Evolutionary conservation across 2,329 filamentous ascomycete genomes (phyloP), one percentile per base, ranked within the genome.

Genomic region (Fusarium duplospermum): DNA sequence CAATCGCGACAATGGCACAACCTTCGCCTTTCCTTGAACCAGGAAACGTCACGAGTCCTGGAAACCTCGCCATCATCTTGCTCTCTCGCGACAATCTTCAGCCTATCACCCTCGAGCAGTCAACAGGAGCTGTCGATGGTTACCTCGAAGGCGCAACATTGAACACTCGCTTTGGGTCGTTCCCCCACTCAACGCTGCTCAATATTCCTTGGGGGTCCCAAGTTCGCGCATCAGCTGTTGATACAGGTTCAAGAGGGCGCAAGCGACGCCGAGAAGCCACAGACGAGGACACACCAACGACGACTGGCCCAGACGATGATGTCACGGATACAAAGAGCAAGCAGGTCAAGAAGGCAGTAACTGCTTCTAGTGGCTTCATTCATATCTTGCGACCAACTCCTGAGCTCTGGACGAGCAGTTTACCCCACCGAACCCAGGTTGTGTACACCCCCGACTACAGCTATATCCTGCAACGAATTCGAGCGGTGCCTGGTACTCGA

Each of bases 131-230:
- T 47, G 87, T 92, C 72, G 89, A 92, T 79, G 93, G 93, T 68
- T 95, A 95, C 78, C 89, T 89, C 33, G 93, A 95, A 80, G 93
- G 93, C 38, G 92, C 91, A 56, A 93, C 94, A 3, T 90, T 95
- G 63, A 98, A 98, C 84, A 99, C 96, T 2, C 92, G 95, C 52
- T 99, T 98, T 79, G 96, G 96, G 58, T 98, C 95, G 0, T 96
- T 95, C 70, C 93, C 94, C 0, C 94, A 96, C 80, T 93, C 89
- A 13, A 95, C 93, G 0, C 84, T 96, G 54, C 88, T 98, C 64
- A 87, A 90, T 6, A 87, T 95, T 63, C 93, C 94, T 47, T 98
- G 96, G 96, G 96, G 96, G 31, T 94, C 93, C 8, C 96, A 98
- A 81, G 92, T 98, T 24, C 89, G 94, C 56, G 96, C 96, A 9